Evolutionary conservation across 352 stramenopile species (phyloP).

Genomic region (Pythium dissimile): DNA sequence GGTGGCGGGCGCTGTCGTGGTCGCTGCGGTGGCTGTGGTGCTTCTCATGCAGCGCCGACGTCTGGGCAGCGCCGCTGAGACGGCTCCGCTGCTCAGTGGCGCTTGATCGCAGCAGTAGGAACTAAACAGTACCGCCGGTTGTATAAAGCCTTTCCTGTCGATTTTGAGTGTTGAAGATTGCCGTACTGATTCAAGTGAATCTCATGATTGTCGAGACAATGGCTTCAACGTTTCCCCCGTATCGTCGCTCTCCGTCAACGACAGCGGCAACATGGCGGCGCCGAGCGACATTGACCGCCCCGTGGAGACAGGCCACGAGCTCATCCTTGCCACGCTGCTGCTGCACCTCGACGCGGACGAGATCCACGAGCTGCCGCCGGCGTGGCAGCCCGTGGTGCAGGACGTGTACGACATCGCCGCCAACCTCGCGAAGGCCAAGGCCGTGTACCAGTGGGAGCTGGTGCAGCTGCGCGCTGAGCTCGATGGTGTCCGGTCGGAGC

Average conservation of each 20-base stretch:
- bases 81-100: neutral
- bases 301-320: conserved; percentile 14
- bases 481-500: neutral
- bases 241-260: too few relatives aligned
- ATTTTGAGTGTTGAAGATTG: neutral
- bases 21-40: neutral
- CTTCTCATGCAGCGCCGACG: neutral
- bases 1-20: neutral
- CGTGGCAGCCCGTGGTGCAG: conserved; percentile 1
- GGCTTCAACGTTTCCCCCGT: too few relatives aligned
- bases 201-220: neutral
- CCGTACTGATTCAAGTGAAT: conserved; percentile 11
- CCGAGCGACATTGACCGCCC: neutral
- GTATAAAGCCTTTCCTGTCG: neutral
- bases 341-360: conserved; percentile 13
- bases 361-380: neutral
- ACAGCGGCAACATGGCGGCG: neutral
- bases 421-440: conserved; percentile 8
- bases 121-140: neutral
- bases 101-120: neutral
- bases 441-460: conserved; percentile 7
- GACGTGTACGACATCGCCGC: conserved; percentile 15
- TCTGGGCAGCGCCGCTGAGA: neutral
- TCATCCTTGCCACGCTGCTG: conserved; percentile 15
- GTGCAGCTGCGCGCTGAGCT: neutral